Conservation (phyloP, 306 rosid genomes). For the Medicago arabica region DNA sequence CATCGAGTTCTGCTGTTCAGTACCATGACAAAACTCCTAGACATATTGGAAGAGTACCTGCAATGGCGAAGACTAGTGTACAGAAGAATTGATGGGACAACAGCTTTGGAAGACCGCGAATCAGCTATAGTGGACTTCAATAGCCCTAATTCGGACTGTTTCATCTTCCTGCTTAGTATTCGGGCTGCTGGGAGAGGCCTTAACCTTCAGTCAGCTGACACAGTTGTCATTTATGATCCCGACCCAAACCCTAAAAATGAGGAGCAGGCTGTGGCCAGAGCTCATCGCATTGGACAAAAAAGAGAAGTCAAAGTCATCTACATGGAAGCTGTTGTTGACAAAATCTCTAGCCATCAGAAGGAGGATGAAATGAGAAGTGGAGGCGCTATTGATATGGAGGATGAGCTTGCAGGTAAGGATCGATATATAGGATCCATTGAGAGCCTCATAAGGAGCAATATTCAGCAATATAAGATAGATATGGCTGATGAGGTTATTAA, state of each 20-base stretch:
- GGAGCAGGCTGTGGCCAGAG: conserved; percentile 99
- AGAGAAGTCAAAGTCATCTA: conserved; percentile 96
- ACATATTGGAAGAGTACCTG: conserved; percentile 91
- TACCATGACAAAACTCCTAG: conserved; percentile 97
- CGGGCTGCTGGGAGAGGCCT: conserved; percentile 99
- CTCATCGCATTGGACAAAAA: conserved; percentile 97
- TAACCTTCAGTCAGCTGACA: conserved; percentile 98
- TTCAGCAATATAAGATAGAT: conserved; percentile 96
- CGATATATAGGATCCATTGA: conserved; percentile 95
- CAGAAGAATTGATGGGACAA: conserved; percentile 96
- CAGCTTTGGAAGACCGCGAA: conserved; percentile 97
- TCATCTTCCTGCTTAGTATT: conserved; percentile 97
- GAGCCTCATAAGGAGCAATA: conserved; percentile 92
- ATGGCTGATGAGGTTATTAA: conserved; percentile 99
- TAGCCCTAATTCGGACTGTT: conserved; percentile 75
- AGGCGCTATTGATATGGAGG: conserved; percentile 80
- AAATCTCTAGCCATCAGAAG: conserved; percentile 86
- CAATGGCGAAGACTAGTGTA: conserved; percentile 86
- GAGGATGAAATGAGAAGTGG: conserved; percentile 92
- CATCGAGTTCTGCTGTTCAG: conserved; percentile 96
- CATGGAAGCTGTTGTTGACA: conserved; percentile 98
- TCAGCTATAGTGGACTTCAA: conserved; percentile 95
- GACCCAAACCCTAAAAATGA: conserved; percentile 99
- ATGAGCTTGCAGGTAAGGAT: conserved; percentile 97
- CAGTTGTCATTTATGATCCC: conserved; percentile 95